Conservation (phyloP, 1,139 yeast genomes). For the Ashbya aceris region DNA sequence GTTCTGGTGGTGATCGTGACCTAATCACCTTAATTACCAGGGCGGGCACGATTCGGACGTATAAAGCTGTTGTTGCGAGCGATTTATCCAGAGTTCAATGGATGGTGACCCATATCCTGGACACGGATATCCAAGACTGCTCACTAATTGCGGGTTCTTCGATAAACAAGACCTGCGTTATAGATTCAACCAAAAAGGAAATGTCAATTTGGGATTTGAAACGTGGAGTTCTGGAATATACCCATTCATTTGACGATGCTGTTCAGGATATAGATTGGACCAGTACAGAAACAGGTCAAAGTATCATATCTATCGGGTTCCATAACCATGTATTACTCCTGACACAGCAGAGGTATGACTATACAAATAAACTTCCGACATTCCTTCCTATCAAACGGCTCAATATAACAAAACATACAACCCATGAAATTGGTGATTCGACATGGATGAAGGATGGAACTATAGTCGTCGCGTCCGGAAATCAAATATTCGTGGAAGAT, state of each 20-base stretch:
- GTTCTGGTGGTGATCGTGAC: constrained; percentile 34
- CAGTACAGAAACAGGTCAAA: constrained; percentile 55
- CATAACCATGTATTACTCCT: constrained; percentile 51
- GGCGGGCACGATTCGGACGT: constrained; percentile 47
- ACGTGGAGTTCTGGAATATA: constrained; percentile 59
- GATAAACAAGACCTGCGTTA: constrained; percentile 63
- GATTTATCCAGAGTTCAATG: constrained; percentile 34
- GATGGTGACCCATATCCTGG: constrained; percentile 40
- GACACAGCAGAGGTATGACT: constrained; percentile 80
- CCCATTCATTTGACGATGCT: constrained; percentile 32
- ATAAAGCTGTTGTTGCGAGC: constrained; percentile 33
- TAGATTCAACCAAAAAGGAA: constrained; percentile 41
- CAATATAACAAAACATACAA: constrained; percentile 60
- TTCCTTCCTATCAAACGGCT: constrained; percentile 69
- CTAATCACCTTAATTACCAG: constrained; percentile 50
- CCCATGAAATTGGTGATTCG: constrained; percentile 80
- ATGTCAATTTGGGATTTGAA: constrained; percentile 72
- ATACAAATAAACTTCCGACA: constrained; percentile 69
- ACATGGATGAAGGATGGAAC: constrained; percentile 76
- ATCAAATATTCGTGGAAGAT: constrained; percentile 78
- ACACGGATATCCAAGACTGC: constrained; percentile 48
- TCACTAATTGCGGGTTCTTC: constrained; percentile 63
- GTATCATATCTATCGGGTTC: constrained; percentile 75
- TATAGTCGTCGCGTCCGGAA: constrained; percentile 79
- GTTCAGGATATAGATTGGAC: constrained; percentile 56